Base-by-base conservation (phyloP, 345 rosid species). In the Rubroshorea leprosula region DNA sequence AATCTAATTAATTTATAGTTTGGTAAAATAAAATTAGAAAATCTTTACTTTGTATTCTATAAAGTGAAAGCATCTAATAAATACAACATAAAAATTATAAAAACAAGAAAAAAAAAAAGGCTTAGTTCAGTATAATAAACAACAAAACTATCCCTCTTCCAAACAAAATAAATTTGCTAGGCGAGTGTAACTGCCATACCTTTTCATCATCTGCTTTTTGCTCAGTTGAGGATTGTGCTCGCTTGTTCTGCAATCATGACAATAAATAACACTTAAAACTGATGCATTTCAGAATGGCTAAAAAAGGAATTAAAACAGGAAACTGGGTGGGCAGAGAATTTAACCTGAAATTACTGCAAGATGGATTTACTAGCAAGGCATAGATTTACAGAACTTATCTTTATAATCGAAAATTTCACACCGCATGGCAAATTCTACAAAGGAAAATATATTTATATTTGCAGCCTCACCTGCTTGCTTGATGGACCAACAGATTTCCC, bases 391-490 rank as follows among this genome's bases (percentile, higher is more conserved):
- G 26, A 60, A 35, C 41, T 6, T 35, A 35, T 2, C 11, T 13
- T 35, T 4, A 29, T 29, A n/a, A n/a, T n/a, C n/a, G 35, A 29
- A 29, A 29, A 3, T 29, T 29, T 29, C 9, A 4, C 35, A 9
- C 9, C 16, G 45, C 9, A 14, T 14, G 2, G 16, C 45, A 6
- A 41, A 41, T 41, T 14, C 2, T 1, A 14, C 12, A 41, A 41
- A 41, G 9, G 7, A 49, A 4, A 49, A 20, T 49, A 8, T 21
- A 25, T 38, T 51, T 9, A 29, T 9, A 29, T 9, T 29, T 9
- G n/a, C 4, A 29, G 35, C 5, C 65, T 25, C 49, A 82, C 97
- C 91, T 74, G 84, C 65, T 79, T 87, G 68, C 78, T 85, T 47
- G 91, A 79, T 39, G 80, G 64, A 66, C 81, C 68, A 16, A 20